A percentile compares a stretch with the other conserved stretches of the same genome.
phyloP scores from a whole-genome alignment of 768 basidiomycete species.

The Crepidotus variabilis region DNA sequence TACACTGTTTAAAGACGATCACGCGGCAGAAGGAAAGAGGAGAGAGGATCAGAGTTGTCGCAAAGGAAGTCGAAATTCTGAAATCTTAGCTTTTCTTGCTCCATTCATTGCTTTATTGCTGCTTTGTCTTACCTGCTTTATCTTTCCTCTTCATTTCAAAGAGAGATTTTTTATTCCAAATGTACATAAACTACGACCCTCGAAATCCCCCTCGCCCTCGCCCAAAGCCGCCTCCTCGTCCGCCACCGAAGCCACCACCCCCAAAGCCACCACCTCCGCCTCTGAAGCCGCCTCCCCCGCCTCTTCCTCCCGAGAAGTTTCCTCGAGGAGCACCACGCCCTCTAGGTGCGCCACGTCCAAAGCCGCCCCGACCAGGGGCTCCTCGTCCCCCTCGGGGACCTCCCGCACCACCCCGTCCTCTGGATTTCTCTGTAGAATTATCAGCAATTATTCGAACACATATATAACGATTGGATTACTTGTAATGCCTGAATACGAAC shows the following conservation, averaged over 20 bases:
- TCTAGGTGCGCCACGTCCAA: constrained; percentile 23
- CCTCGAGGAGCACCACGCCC: constrained; percentile 34
- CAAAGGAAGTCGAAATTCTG: constrained; percentile 47
- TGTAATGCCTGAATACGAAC: constrained; percentile 37
- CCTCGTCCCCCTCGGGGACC: constrained; percentile 12
- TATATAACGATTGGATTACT: constrained; percentile 29
- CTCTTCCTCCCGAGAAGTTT: constrained; percentile 26
- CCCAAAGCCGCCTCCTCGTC: constrained; percentile 41
- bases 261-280: constrained; percentile 40
- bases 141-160: not conserved
- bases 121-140: not conserved
- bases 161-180: constrained; percentile 1
- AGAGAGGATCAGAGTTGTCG: constrained; percentile 38
- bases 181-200: constrained; percentile 35
- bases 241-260: constrained; percentile 23
- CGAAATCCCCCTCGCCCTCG: constrained; percentile 38
- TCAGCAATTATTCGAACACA: constrained; percentile 2
- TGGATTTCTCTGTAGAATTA: constrained; percentile 21
- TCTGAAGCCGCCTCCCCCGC: constrained; percentile 43
- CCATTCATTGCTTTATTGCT: too few relatives aligned
- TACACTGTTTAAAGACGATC: constrained; percentile 1
- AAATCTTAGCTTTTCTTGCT: constrained; percentile 37
- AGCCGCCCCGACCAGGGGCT: constrained; percentile 36
- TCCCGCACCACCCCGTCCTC: constrained; percentile 5
- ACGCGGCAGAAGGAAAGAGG: constrained; percentile 47